These are phyloP conservation scores for Colletotrichum coccodes DNA, from an alignment of 2,329 filamentous ascomycete genomes.

Conservation along the genomic window DNA sequence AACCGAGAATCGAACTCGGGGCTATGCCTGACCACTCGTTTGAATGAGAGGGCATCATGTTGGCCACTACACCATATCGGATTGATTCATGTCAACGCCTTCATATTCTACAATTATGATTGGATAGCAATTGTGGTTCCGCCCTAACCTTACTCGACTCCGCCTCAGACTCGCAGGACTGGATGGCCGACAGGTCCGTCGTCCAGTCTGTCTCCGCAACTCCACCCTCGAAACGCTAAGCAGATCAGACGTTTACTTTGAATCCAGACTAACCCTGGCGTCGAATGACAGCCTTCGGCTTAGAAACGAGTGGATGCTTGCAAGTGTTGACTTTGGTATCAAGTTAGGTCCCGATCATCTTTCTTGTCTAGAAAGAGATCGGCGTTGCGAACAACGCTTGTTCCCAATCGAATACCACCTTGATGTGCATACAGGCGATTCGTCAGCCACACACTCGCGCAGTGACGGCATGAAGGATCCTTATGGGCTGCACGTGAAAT, in stretches of 20 bases:
- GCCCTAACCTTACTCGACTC: too few species aligned
- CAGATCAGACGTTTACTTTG: background rate
- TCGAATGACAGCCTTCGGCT: too few species aligned
- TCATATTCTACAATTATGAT: background rate
- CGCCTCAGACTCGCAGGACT: too few species aligned
- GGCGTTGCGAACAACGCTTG: background rate
- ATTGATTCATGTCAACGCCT: rapidly evolving
- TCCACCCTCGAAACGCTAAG: too few species aligned
- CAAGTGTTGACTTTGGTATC: background rate
- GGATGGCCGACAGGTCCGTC: too few species aligned
- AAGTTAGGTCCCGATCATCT: background rate
- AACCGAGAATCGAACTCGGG: constrained; percentile 13
- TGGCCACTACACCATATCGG: constrained; percentile 13
- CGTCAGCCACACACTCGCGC: background rate
- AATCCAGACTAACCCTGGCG: background rate
- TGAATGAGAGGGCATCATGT: background rate
- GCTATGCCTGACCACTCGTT: constrained; percentile 5
- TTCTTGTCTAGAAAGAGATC: background rate
- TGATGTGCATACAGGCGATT: background rate
- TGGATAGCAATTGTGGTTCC: background rate
- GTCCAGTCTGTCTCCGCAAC: too few species aligned
- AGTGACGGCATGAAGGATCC: background rate
- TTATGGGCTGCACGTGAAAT: background rate
- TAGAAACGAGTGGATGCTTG: background rate
- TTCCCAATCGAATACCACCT: background rate